Evolutionary conservation across 768 basidiomycete genomes (phyloP), one percentile per base, ranked within the genome.

Genomic region (Cubamyces sp.): DNA sequence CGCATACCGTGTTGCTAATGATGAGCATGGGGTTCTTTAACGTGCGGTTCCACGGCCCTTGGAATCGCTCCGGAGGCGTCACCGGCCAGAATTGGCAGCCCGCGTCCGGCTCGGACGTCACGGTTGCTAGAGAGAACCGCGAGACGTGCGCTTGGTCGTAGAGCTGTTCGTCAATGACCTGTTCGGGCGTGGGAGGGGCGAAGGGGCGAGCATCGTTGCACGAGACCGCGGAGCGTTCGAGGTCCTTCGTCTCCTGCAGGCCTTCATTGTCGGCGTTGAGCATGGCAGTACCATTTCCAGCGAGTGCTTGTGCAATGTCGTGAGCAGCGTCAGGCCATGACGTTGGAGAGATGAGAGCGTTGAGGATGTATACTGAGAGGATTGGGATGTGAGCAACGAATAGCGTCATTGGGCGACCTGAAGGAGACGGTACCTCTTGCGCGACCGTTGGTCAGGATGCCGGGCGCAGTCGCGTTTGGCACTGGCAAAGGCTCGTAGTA

Each of bases 31-130:
- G 70, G 47, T 71, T 70, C 39, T 60, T 59, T 30, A 71, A 50
- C n/a, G 71, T 72, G 43, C 54, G 57, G 60, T 73, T 73, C 70
- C 70, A 74, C n/a, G 73, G 73, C 18, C 73, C 73, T 21, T 51
- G 21, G 62, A 68, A 74, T 19, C 71, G 63, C 56, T 73, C 72
- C 14, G 67, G 69, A 3, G 68, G 67, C 46, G 60, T 62, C 3
- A 66, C 68, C 21, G 66, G 66, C 72, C 69, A 71, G 58, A 64
- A 67, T 52, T 72, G 66, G 46, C 72, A 71, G n/a, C 70, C 70
- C 37, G 61, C 69, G 64, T 69, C 74, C 50, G 68, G 68, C 61
- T 68, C 71, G 28, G 59, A 60, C 34, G 60, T 69, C 26, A 61
- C 64, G 21, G 62, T 56, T 25, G 51, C 51, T 57, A 68, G 65